Evolutionary conservation across 305 asterid species (phyloP).

Genomic region (Solanum hybrid): DNA sequence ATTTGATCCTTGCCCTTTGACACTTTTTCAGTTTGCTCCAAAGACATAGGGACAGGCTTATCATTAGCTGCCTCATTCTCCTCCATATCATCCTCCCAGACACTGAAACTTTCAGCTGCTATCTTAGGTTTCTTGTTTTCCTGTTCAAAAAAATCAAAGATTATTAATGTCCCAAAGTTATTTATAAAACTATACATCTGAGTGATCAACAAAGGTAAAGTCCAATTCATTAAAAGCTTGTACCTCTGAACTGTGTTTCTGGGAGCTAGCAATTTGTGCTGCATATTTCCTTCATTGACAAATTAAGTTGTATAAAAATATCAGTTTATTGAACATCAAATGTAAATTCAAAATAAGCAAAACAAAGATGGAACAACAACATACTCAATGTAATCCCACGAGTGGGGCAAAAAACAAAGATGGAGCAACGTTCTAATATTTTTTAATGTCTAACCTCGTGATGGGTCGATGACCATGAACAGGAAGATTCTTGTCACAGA

Average conservation of each 20-base stretch:
- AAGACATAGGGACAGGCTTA: conserved; percentile 64
- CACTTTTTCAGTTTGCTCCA: conserved; percentile 47
- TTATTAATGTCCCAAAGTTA: background rate
- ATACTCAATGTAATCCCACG: background rate
- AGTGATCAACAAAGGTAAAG: background rate
- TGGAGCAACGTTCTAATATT: background rate
- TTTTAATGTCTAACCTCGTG: conserved; percentile 45
- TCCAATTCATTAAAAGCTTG: background rate
- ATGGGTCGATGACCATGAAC: conserved; percentile 50
- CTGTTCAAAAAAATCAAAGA: conserved; percentile 20
- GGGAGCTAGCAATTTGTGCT: conserved; percentile 52
- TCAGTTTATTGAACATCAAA: conserved; percentile 1
- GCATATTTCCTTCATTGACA: conserved; percentile 50
- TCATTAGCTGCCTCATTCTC: conserved; percentile 39
- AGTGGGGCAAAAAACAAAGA: background rate
- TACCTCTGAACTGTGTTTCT: conserved; percentile 38
- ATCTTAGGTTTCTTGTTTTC: conserved; percentile 64
- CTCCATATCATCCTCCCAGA: conserved; percentile 58
- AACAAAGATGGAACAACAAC: background rate
- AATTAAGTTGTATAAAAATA: background rate
- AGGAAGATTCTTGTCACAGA: conserved; percentile 33
- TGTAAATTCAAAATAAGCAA: background rate
- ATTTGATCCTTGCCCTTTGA: conserved; percentile 32
- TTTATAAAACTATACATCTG: background rate
- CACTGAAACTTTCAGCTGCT: conserved; percentile 36